Evolutionary conservation across 495 filamentous ascomycete genomes (phyloP).

Genomic region (Aspergillus sparsus): DNA sequence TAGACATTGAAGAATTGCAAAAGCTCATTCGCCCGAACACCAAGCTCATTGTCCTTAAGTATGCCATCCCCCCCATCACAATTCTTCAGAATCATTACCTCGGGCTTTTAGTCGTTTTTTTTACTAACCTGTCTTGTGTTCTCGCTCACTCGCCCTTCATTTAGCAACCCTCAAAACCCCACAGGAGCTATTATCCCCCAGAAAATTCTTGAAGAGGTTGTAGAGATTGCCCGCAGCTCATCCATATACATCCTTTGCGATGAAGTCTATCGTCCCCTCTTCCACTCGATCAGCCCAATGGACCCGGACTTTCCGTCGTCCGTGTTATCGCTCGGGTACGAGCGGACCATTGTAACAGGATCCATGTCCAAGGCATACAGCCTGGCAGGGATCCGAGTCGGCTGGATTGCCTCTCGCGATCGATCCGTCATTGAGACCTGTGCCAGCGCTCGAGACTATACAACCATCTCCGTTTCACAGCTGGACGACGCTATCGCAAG

Average conservation of each 20-base stretch:
- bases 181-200: constrained; percentile 72
- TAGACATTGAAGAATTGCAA: constrained; percentile 68
- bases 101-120: background rate
- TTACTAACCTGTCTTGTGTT: background rate
- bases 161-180: constrained; percentile 87
- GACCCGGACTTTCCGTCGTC: constrained; percentile 65
- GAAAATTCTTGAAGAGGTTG: constrained; percentile 58
- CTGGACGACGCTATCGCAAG: constrained; percentile 79
- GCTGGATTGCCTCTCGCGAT: constrained; percentile 78
- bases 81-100: no score
- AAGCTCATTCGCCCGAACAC: constrained; percentile 71
- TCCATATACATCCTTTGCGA: constrained; percentile 73
- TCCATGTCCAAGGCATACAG: constrained; percentile 88
- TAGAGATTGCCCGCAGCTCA: constrained; percentile 61
- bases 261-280: constrained; percentile 89
- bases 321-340: constrained; percentile 69
- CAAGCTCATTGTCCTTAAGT: constrained; percentile 71
- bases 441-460: constrained; percentile 73
- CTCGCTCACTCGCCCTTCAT: background rate
- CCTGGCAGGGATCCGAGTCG: constrained; percentile 77
- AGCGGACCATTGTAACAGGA: constrained; percentile 69
- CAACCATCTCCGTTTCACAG: constrained; percentile 80
- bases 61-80: constrained; percentile 9
- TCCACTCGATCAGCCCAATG: constrained; percentile 67
- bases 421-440: constrained; percentile 62